These are phyloP conservation scores for Citeromyces matritensis DNA, from an alignment of 805 yeast species.

Conservation along the genomic window DNA sequence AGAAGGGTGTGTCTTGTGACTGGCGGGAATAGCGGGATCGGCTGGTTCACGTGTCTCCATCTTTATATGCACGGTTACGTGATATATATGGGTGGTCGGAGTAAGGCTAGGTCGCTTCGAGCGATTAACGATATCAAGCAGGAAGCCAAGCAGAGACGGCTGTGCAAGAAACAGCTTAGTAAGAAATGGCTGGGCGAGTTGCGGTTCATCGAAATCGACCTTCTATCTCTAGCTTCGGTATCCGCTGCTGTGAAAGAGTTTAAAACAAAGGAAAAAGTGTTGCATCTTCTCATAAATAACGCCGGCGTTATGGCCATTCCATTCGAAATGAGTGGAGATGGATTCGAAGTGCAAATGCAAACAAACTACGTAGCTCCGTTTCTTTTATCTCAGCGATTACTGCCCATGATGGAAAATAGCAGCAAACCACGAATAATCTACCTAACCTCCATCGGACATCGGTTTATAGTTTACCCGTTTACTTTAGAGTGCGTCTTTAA, in stretches of 20 bases:
- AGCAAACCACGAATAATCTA: slow-evolving; percentile 39
- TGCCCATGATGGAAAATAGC: slow-evolving; percentile 32
- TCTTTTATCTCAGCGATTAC: slow-evolving; percentile 43
- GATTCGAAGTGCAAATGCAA: slow-evolving; percentile 70
- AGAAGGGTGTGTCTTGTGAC: slow-evolving; percentile 60
- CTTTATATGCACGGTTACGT: slow-evolving; percentile 66
- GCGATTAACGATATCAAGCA: slow-evolving; percentile 39
- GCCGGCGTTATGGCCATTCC: slow-evolving; percentile 80
- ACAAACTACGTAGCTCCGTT: slow-evolving; percentile 70
- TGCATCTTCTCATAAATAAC: slow-evolving; percentile 58
- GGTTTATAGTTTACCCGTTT: slow-evolving; percentile 31
- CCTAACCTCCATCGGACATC: slow-evolving; percentile 54
- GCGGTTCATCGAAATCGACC: slow-evolving; percentile 36
- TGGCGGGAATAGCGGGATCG: slow-evolving; percentile 75
- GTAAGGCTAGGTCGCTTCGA: slow-evolving; percentile 32
- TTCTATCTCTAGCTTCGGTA: slow-evolving; percentile 29
- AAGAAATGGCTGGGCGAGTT: slow-evolving; percentile 31
- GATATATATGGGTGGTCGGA: slow-evolving; percentile 66
- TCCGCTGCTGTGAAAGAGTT: slow-evolving; percentile 33
- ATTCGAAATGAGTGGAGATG: slow-evolving; percentile 35
- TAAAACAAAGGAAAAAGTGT: slow-evolving; percentile 24
- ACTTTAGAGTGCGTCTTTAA: slow-evolving; percentile 33
- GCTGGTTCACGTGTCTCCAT: slow-evolving; percentile 63
- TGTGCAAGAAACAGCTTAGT: slow-evolving; percentile 6
- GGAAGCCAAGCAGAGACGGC: slow-evolving; percentile 29